phyloP scores from a whole-genome alignment of 1,139 yeast species.

The Candida anutae region DNA sequence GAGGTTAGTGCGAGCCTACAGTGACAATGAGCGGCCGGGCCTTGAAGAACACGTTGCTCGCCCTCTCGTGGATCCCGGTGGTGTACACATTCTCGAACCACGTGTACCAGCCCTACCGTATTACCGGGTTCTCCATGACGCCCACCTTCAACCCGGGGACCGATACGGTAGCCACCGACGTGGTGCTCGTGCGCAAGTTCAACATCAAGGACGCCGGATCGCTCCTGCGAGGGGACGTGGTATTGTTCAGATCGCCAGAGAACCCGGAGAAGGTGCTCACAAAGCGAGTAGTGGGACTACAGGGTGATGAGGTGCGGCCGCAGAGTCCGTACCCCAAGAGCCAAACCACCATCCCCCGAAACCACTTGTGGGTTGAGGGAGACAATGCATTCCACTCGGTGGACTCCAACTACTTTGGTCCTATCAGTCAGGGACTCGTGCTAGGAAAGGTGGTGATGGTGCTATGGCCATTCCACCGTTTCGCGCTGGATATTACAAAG shows the following conservation, averaged over 20 bases:
- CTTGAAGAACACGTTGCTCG: constrained; percentile 17
- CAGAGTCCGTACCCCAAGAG: constrained; percentile 60
- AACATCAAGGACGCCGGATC: constrained; percentile 37
- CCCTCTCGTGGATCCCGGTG: constrained; percentile 73
- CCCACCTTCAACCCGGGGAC: constrained; percentile 77
- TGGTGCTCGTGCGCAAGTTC: constrained; percentile 66
- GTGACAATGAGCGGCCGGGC: not conserved
- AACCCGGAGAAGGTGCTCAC: constrained; percentile 69
- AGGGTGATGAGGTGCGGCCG: constrained; percentile 60
- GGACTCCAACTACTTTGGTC: constrained; percentile 82
- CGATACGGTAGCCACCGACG: constrained; percentile 46
- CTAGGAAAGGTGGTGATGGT: constrained; percentile 62
- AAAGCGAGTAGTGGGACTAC: constrained; percentile 69
- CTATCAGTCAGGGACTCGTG: constrained; percentile 70
- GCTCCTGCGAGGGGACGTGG: constrained; percentile 59
- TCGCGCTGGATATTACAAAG: constrained; percentile 29
- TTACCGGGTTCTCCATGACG: constrained; percentile 83
- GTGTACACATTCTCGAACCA: constrained; percentile 61
- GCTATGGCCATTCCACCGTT: constrained; percentile 61
- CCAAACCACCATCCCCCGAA: constrained; percentile 57
- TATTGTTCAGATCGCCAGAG: constrained; percentile 69
- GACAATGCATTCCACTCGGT: constrained; percentile 77
- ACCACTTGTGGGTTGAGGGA: constrained; percentile 92
- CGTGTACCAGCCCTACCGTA: constrained; percentile 63
- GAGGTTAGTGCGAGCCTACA: too few species aligned